phyloP scores from a whole-genome alignment of 2,329 filamentous ascomycete genomes.

The Aspergillus quadricinctus region DNA sequence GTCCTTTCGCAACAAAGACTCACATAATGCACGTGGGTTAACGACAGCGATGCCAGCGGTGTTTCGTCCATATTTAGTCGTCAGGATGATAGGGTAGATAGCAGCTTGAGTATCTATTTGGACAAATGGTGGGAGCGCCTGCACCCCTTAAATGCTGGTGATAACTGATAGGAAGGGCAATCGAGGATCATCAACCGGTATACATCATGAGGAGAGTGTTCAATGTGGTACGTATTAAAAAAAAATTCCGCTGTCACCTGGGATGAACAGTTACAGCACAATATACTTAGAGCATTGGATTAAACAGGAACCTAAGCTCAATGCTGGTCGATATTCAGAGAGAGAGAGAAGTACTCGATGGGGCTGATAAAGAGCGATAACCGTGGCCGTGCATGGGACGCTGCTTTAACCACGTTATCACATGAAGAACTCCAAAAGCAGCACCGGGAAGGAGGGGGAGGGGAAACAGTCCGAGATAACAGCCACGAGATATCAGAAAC shows the following conservation, averaged over 20 bases:
- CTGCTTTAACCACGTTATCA: slow-evolving; percentile 6
- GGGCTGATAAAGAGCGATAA: too few species aligned
- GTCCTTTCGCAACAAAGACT: slow-evolving; percentile 26
- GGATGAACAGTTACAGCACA: not conserved
- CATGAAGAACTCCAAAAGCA: slow-evolving; percentile 6
- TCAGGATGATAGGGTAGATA: not conserved
- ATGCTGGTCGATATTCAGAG: not conserved
- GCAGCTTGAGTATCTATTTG: not conserved
- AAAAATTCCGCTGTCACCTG: not conserved
- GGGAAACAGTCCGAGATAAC: slow-evolving; percentile 10
- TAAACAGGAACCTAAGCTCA: not conserved
- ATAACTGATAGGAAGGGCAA: not conserved
- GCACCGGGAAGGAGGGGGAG: slow-evolving; percentile 19
- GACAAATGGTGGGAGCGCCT: not conserved
- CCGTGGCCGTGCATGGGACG: not conserved
- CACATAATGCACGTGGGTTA: slow-evolving; percentile 97
- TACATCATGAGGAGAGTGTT: not conserved
- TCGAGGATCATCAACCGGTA: not conserved
- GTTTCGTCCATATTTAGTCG: slow-evolving; percentile 27
- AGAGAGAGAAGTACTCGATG: not conserved
- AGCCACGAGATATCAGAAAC: slow-evolving; percentile 2
- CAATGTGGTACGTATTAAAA: not conserved
- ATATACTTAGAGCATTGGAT: not conserved
- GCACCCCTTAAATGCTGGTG: not conserved
- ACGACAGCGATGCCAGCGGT: slow-evolving; percentile 79